Evolutionary conservation across 257 asterid genomes (phyloP).

Genomic region (Thymus quinquecostatus): DNA sequence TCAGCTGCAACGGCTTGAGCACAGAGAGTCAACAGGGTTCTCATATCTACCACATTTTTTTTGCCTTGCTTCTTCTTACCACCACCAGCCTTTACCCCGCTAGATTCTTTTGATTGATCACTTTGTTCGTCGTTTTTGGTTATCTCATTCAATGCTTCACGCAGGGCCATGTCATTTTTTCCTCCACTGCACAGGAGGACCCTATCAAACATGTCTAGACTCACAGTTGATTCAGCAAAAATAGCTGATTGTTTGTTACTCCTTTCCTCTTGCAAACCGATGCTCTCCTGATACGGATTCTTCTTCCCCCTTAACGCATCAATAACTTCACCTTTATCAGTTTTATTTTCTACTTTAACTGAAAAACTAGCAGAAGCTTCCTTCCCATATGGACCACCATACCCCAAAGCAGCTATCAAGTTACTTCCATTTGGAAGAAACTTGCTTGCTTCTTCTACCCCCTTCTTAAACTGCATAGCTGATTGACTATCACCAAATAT

Average conservation of each 20-base stretch:
- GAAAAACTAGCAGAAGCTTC: conserved; percentile 22
- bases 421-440: conserved; percentile 55
- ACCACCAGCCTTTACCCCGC: conserved; percentile 46
- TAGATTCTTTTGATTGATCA: conserved; percentile 44
- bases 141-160: conserved; percentile 56
- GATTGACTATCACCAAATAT: conserved; percentile 56
- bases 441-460: conserved; percentile 70
- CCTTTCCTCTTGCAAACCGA: conserved; percentile 47
- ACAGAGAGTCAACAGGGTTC: conserved; percentile 67
- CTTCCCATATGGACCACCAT: conserved; percentile 25
- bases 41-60: conserved; percentile 58
- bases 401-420: conserved; percentile 34
- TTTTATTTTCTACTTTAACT: conserved; percentile 45
- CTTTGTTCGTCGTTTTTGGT: conserved; percentile 38
- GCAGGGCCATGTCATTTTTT: conserved; percentile 62
- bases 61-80: conserved; percentile 56
- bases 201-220: conserved; percentile 64
- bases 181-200: conserved; percentile 81
- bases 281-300: conserved; percentile 50
- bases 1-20: conserved; percentile 86
- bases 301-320: conserved; percentile 66
- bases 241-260: conserved; percentile 74
- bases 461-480: conserved; percentile 64
- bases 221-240: conserved; percentile 59
- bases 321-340: conserved; percentile 18